Percentiles rank a stretch among this genome's conserved stretches.
phyloP scores from a whole-genome alignment of 768 basidiomycete species.

The Leccinum imitatum region DNA sequence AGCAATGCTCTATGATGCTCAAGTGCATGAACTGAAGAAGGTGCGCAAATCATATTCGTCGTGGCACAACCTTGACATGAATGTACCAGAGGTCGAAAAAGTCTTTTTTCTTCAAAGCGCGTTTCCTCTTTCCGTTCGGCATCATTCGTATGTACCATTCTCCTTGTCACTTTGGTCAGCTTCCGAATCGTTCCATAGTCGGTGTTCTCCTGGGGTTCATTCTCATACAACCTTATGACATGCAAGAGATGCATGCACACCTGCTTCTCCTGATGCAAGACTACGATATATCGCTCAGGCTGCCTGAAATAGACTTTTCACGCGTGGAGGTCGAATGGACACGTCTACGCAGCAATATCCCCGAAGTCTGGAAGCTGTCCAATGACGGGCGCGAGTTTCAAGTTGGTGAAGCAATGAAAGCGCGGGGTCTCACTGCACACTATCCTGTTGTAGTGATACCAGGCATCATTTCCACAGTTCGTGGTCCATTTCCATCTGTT shows the following conservation, averaged over 20 bases:
- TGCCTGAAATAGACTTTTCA: conserved; percentile 67
- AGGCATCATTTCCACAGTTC: conserved; percentile 84
- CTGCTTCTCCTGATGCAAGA: conserved; percentile 65
- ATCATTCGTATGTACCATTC: conserved; percentile 48
- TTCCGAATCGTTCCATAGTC: conserved; percentile 40
- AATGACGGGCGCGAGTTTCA: conserved; percentile 80
- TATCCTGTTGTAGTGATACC: conserved; percentile 87
- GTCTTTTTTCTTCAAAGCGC: conserved; percentile 30
- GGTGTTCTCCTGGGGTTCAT: conserved; percentile 63
- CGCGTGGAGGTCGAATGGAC: conserved; percentile 73
- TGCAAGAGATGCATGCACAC: conserved; percentile 68
- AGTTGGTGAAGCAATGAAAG: conserved; percentile 68
- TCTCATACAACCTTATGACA: conserved; percentile 64
- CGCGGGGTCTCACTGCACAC: conserved; percentile 61
- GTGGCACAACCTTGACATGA: neutral
- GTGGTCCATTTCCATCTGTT: conserved; percentile 20
- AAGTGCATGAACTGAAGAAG: conserved; percentile 25
- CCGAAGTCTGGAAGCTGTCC: conserved; percentile 80
- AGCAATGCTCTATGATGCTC: conserved; percentile 26
- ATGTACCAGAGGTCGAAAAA: conserved; percentile 14
- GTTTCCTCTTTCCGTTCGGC: conserved; percentile 73
- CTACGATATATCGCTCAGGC: conserved; percentile 63
- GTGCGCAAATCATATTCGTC: conserved; percentile 6
- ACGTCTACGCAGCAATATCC: conserved; percentile 62
- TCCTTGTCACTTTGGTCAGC: neutral